phyloP scores from a whole-genome alignment of 768 basidiomycete species.

The Lactifluus rugatus region DNA sequence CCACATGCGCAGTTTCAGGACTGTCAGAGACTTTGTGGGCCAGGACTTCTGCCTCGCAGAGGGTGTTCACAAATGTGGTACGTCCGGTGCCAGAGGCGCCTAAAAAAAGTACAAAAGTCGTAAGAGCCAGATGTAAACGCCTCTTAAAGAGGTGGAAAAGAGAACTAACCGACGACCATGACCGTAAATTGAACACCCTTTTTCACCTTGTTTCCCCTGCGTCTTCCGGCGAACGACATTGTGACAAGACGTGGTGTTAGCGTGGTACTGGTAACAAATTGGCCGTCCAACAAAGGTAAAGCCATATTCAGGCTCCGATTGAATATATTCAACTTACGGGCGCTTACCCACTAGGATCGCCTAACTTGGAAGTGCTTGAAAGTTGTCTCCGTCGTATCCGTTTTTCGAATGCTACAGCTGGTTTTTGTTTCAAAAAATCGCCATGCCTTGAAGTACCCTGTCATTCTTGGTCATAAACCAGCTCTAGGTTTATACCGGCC shows the following conservation, averaged over 20 bases:
- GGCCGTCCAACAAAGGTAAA: conserved; percentile 21
- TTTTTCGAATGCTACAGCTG: not conserved
- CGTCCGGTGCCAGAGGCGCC: conserved; percentile 96
- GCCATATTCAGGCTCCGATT: conserved; percentile 17
- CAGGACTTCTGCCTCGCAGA: conserved; percentile 92
- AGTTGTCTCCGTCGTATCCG: not conserved
- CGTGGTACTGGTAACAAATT: conserved; percentile 18
- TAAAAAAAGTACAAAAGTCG: conserved; percentile 26
- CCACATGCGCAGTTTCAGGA: conserved; percentile 85
- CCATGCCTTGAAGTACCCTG: conserved; percentile 1
- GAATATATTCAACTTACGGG: not conserved
- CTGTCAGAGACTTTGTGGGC: conserved; percentile 77
- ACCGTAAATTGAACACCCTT: conserved; percentile 98
- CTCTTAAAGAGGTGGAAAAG: conserved; percentile 9
- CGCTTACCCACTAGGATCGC: not conserved
- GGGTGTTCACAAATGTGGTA: conserved; percentile 98
- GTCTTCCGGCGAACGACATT: conserved; percentile 82
- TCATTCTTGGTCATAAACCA: not conserved
- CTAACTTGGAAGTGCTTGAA: not conserved
- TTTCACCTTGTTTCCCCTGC: conserved; percentile 91
- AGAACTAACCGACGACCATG: conserved; percentile 87
- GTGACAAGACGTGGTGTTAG: conserved; percentile 20
- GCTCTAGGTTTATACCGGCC: not conserved
- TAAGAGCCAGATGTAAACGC: conserved; percentile 1
- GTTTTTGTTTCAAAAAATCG: not conserved